Conservation (phyloP, 148 eudicot species). For the Dysphania ambrosioides region DNA sequence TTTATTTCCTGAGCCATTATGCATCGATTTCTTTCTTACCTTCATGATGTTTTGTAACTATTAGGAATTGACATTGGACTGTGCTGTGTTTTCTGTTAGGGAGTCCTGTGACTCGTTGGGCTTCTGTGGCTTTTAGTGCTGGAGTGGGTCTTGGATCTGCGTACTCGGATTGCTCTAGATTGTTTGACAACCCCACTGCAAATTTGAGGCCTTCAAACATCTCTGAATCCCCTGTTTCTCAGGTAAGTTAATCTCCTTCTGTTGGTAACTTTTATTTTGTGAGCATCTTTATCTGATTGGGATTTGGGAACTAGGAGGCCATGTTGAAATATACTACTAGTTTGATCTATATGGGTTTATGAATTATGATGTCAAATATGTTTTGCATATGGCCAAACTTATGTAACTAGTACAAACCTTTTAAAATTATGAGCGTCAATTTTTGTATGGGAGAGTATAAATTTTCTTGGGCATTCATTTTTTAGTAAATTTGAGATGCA, state of each 20-base stretch:
- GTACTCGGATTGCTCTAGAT: conserved; percentile 69
- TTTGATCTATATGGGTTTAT: not conserved
- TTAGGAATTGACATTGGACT: not conserved
- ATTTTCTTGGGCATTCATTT: not conserved
- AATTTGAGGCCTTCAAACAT: conserved; percentile 35
- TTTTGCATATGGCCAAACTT: not conserved
- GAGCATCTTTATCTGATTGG: not conserved
- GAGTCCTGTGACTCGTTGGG: conserved; percentile 88
- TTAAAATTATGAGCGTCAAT: too few species aligned
- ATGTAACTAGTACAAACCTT: not conserved
- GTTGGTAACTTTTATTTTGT: not conserved
- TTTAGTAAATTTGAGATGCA: not conserved
- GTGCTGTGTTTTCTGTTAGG: conserved; percentile 37
- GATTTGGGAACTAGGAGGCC: not conserved
- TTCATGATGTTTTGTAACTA: not conserved
- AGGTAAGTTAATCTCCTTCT: conserved; percentile 31
- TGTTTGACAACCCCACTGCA: conserved; percentile 49
- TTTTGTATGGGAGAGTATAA: not conserved
- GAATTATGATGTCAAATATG: not conserved
- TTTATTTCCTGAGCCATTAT: not conserved
- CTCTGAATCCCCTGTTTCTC: conserved; percentile 32
- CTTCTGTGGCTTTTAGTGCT: conserved; percentile 88
- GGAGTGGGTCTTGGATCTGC: conserved; percentile 91
- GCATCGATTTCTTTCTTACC: not conserved
- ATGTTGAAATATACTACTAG: not conserved